Base-by-base conservation (phyloP, 805 yeast species). In the Lipomyces yamanashiensis region DNA sequence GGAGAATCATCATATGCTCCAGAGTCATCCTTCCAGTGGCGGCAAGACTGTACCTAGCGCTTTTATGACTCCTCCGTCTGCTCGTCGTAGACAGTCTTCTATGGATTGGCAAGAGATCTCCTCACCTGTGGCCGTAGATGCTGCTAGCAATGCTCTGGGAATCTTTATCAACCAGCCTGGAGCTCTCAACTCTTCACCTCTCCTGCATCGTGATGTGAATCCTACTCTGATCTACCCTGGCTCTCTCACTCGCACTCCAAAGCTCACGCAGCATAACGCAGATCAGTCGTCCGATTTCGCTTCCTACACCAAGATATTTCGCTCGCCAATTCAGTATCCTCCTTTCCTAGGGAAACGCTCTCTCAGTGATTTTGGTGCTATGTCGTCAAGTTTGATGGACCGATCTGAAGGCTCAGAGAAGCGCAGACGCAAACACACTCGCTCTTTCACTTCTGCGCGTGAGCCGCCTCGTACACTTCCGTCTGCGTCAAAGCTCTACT, bases 81-180 rank as follows among this genome's bases (percentile, higher is more conserved):
- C 54, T n/a, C 53, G 57, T 51, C 53, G 45, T 49, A 21, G 58
- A 13, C 60, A 44, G 41, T 33, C 55, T 2, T 52, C 55, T 39
- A 9, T 13, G n/a, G 53, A 37, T 21, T 49, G 65, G 57, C 60
- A 47, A 34, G 34, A 33, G 44, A 50, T 55, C 17, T 54, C 65
- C 10, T 49, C 59, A 6, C 51, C 56, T 13, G 53, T 51, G 13
- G 49, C 58, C 12, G 56, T 39, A 9, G 61, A 39, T 45, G 61
- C 49, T 19, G 53, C 67, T n/a, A 52, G 59, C 15, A 64, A 56
- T 41, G 67, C 67, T n/a, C 67, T 64, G 12, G 67, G 67, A n/a
- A 64, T 64, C 45, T 64, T 64, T 36, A 62, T 64, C 49, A 15
- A 23, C 52, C 39, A 28, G 23, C 45, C 37, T 37, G 54, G n/a